Evolutionary conservation across 768 basidiomycete species (phyloP).

Genomic region (Pholiota molesta): DNA sequence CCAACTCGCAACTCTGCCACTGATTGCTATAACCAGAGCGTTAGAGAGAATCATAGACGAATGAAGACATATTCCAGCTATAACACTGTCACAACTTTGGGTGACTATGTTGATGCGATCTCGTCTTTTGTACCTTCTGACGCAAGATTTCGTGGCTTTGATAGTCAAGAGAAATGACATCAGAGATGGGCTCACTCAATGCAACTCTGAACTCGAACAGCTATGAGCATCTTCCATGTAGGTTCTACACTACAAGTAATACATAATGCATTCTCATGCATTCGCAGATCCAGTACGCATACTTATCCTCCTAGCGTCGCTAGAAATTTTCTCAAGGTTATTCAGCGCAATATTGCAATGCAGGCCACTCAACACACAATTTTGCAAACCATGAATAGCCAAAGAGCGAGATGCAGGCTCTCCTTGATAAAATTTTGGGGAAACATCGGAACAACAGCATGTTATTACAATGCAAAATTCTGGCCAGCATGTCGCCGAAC

Average conservation of each 20-base stretch:
- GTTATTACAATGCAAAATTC: slow-evolving; percentile 42
- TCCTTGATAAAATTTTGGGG: slow-evolving; percentile 44
- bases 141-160: not conserved
- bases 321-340: not conserved
- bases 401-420: slow-evolving; percentile 38
- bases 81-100: slow-evolving; percentile 37
- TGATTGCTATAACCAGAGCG: slow-evolving; percentile 32
- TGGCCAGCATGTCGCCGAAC: slow-evolving; percentile 43
- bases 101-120: slow-evolving; percentile 30
- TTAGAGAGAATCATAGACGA: slow-evolving; percentile 42
- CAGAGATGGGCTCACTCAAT: slow-evolving; percentile 46
- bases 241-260: slow-evolving; percentile 9
- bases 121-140: not conserved
- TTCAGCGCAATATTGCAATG: slow-evolving; percentile 32
- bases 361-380: slow-evolving; percentile 33
- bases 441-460: slow-evolving; percentile 35
- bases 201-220: slow-evolving; percentile 43
- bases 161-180: slow-evolving; percentile 52
- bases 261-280: not conserved
- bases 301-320: not conserved
- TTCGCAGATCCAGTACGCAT: slow-evolving; percentile 2
- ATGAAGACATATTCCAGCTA: slow-evolving; percentile 42
- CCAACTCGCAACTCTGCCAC: not conserved
- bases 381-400: slow-evolving; percentile 26
- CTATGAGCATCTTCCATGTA: slow-evolving; percentile 48